Evolutionary conservation across 805 yeast genomes (phyloP).

Genomic region (Candida ficus): DNA sequence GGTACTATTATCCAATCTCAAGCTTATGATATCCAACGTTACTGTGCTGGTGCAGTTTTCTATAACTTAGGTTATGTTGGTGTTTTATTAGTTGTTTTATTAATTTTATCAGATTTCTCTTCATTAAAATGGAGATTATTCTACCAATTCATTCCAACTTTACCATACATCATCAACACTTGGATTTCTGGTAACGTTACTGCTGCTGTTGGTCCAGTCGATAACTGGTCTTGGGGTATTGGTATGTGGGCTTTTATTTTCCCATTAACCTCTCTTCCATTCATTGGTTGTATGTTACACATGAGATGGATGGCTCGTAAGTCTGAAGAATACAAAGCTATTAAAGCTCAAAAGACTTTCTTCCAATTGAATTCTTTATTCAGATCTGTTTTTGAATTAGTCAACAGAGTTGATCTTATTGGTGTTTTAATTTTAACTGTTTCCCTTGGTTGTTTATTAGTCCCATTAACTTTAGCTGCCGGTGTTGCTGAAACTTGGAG

Average conservation of each 20-base stretch:
- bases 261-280: slow-evolving; percentile 62
- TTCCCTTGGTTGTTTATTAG: slow-evolving; percentile 58
- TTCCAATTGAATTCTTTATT: slow-evolving; percentile 33
- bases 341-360: slow-evolving; percentile 36
- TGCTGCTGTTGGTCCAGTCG: slow-evolving; percentile 27
- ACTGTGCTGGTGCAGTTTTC: slow-evolving; percentile 61
- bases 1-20: slow-evolving; percentile 64
- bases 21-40: slow-evolving; percentile 50
- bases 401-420: slow-evolving; percentile 61
- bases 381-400: slow-evolving; percentile 33
- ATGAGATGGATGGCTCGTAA: slow-evolving; percentile 50
- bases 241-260: slow-evolving; percentile 78
- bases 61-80: slow-evolving; percentile 59
- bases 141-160: slow-evolving; percentile 59
- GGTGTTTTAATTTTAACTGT: slow-evolving; percentile 55
- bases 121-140: slow-evolving; percentile 66
- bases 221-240: slow-evolving; percentile 66
- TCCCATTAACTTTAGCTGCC: slow-evolving; percentile 75
- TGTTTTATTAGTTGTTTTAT: slow-evolving; percentile 47
- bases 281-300: slow-evolving; percentile 46
- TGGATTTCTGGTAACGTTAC: slow-evolving; percentile 68
- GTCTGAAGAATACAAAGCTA: slow-evolving; percentile 43
- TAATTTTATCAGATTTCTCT: slow-evolving; percentile 63
- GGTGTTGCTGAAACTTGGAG: slow-evolving; percentile 53
- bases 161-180: slow-evolving; percentile 71